phyloP scores from a whole-genome alignment of 345 rosid species.

The Citrus unshiu region DNA sequence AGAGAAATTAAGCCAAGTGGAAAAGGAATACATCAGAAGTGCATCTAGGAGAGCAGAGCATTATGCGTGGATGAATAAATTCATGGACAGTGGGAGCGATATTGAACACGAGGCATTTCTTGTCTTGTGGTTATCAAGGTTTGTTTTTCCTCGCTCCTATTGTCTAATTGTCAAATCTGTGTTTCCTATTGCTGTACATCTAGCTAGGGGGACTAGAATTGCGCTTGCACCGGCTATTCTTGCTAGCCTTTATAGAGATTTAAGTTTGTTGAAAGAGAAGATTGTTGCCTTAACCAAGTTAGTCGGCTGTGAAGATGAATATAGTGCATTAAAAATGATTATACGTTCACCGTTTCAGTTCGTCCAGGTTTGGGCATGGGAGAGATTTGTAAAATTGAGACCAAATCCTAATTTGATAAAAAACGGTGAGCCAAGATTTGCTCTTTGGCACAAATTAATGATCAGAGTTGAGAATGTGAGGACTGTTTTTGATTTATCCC shows the following conservation, averaged over 20 bases:
- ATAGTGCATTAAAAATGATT: background rate
- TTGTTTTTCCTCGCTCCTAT: constrained; percentile 8
- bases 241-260: constrained; percentile 37
- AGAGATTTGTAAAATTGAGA: constrained; percentile 31
- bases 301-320: background rate
- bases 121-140: constrained; percentile 34
- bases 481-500: constrained; percentile 22
- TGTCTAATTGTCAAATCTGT: background rate
- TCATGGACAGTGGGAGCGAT: constrained; percentile 21
- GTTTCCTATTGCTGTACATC: constrained; percentile 25
- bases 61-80: constrained; percentile 13
- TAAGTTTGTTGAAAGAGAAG: constrained; percentile 21
- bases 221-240: constrained; percentile 48
- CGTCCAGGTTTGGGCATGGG: constrained; percentile 42
- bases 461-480: constrained; percentile 11
- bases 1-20: constrained; percentile 5
- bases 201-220: constrained; percentile 39
- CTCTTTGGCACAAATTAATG: constrained; percentile 29
- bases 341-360: constrained; percentile 31
- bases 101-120: constrained; percentile 51
- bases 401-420: constrained; percentile 25
- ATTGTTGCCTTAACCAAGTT: constrained; percentile 5
- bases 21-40: background rate
- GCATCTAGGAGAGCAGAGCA: background rate
- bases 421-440: constrained; percentile 27